Base-by-base conservation (phyloP, 495 filamentous ascomycete genomes). In the Aspergillus asperescens region DNA sequence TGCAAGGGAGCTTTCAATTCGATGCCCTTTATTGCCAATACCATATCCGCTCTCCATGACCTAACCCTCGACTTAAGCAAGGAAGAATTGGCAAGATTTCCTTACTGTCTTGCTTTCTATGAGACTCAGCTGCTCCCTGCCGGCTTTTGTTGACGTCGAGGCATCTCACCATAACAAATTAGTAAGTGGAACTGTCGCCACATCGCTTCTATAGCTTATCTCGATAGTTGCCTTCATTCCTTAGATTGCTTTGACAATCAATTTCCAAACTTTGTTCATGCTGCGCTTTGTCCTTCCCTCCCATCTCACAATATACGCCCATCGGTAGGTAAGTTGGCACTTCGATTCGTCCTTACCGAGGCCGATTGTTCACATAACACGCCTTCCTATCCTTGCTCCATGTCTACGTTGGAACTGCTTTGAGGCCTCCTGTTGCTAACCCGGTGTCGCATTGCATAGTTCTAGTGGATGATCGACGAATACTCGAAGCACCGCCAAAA, bases 1-100 rank as follows among this genome's bases (percentile, higher is more conserved):
- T 50, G 67, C 63, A 70, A 70, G 65, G 69, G 61, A 57, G 55
- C 27, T 27, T n/a, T 43, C 23, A 51, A 52, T 53, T 25, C 23
- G 13, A 24, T 35, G 18, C 39, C 52, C 24, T 53, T 46, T 29
- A 42, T 49, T 42, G 20, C 24, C 38, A 37, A 47, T 25, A 27
- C 16, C 15, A n/a, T 19, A 20, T 29, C 42, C n/a, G 19, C 10
- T 38, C 19, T n/a, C 24, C 41, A 52, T 52, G 50, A 35, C 41
- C 20, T 24, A 9, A 39, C 29, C 15, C 29, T 54, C 31, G 19
- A 15, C 5, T 27, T 24, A 54, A 40, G 51, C 51, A 54, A 54
- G 51, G 41, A 54, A 54, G 29, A 23, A 38, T 38, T 53, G 50
- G 50, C 50, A 16, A 13, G 16, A 15, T 37, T 24, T 12, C 34